These are phyloP conservation scores for Cercospora zeae-maydis DNA, from an alignment of 2,329 filamentous ascomycete genomes.

Conservation along the genomic window DNA sequence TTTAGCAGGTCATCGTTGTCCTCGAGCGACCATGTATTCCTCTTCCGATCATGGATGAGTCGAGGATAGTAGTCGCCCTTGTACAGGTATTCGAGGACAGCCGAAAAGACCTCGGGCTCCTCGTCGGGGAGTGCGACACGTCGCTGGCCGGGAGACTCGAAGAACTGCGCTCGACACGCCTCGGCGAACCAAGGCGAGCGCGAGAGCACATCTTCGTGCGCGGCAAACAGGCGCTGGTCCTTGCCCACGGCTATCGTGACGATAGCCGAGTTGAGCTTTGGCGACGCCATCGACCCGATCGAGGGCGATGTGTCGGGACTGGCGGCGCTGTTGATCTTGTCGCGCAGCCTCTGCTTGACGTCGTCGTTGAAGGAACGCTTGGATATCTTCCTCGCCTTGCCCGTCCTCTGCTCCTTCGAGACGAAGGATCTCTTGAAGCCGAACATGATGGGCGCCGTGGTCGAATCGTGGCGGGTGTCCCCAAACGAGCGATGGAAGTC, in stretches of 20 bases:
- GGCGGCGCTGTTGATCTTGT: constrained; percentile 65
- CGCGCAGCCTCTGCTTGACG: constrained; percentile 81
- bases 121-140: constrained; percentile 73
- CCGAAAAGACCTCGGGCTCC: constrained; percentile 90
- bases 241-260: constrained; percentile 79
- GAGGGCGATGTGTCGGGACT: constrained; percentile 39
- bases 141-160: constrained; percentile 62
- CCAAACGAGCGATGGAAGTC: constrained; percentile 47
- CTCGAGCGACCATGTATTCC: constrained; percentile 87
- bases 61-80: constrained; percentile 94
- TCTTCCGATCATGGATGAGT: constrained; percentile 76
- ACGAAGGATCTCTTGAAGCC: constrained; percentile 74
- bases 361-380: constrained; percentile 76
- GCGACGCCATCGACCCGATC: constrained; percentile 39
- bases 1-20: constrained; percentile 46
- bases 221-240: constrained; percentile 87
- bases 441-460: constrained; percentile 63
- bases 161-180: constrained; percentile 63
- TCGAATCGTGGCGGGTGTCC: constrained; percentile 17
- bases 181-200: constrained; percentile 74
- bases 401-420: constrained; percentile 71
- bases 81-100: constrained; percentile 93
- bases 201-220: constrained; percentile 86
- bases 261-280: constrained; percentile 65
- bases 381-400: constrained; percentile 75